phyloP scores from a whole-genome alignment of 148 eudicot species.

The Nepenthes mirabilis region DNA sequence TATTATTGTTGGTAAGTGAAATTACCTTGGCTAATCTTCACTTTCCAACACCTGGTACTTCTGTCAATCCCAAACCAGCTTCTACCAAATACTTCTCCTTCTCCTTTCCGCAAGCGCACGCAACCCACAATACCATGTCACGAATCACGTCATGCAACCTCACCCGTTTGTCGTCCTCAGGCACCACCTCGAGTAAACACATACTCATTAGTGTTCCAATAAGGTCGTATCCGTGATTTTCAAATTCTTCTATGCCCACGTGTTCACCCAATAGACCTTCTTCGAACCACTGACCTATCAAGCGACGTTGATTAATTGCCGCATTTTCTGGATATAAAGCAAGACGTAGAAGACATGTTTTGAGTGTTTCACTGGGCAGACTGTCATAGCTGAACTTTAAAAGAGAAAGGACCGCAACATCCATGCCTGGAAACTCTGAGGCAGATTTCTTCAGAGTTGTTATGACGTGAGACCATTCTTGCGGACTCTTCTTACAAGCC shows the following conservation, averaged over 20 bases:
- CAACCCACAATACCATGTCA: slow-evolving; percentile 24
- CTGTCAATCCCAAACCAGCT: slow-evolving; percentile 7
- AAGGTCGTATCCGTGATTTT: slow-evolving; percentile 19
- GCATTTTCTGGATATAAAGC: slow-evolving; percentile 30
- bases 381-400: slow-evolving; percentile 30
- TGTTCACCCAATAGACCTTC: slow-evolving; percentile 24
- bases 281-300: slow-evolving; percentile 30
- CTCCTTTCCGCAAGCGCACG: slow-evolving; percentile 4
- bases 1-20: not conserved
- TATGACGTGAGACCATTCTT: slow-evolving; percentile 29
- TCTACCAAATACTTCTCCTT: slow-evolving; percentile 6
- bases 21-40: not conserved
- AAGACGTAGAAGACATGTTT: slow-evolving; percentile 27
- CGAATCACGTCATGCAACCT: slow-evolving; percentile 38
- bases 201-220: slow-evolving; percentile 8
- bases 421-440: slow-evolving; percentile 30
- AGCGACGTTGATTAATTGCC: slow-evolving; percentile 26
- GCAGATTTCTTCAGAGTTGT: slow-evolving; percentile 25
- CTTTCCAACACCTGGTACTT: not conserved
- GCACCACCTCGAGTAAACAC: slow-evolving; percentile 18
- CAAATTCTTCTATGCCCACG: slow-evolving; percentile 7
- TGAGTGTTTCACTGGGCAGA: slow-evolving; percentile 12
- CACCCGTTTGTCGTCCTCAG: slow-evolving; percentile 14
- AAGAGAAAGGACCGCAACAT: slow-evolving; percentile 1
- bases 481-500: slow-evolving; percentile 23